Conservation (phyloP, 192 early-diverging fungal species). For the Linnemannia hyalina region DNA sequence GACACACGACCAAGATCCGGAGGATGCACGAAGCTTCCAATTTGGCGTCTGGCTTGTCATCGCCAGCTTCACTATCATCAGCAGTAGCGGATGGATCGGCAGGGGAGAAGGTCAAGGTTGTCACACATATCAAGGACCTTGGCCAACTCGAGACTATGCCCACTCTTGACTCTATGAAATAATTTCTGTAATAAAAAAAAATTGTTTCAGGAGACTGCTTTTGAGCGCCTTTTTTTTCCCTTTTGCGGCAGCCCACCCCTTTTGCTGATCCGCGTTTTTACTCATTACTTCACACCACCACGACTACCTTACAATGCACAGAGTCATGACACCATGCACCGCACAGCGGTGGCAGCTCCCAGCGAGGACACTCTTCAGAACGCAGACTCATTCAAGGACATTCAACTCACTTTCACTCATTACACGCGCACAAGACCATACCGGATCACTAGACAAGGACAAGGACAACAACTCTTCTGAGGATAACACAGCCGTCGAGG, state of each 20-base stretch:
- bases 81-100: background rate
- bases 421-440: slow-evolving; percentile 16
- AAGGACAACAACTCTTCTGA: background rate
- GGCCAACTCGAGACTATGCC: slow-evolving; percentile 34
- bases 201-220: background rate
- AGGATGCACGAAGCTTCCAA: slow-evolving; percentile 39
- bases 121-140: slow-evolving; percentile 50
- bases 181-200: too few relatives aligned
- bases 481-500: slow-evolving; percentile 22
- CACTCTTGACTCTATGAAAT: background rate
- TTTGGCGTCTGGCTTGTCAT: slow-evolving; percentile 10
- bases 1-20: slow-evolving; percentile 59
- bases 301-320: slow-evolving; percentile 11
- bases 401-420: slow-evolving; percentile 12
- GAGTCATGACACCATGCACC: background rate
- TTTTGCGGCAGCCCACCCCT: background rate
- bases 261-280: background rate
- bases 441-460: background rate
- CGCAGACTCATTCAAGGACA: background rate
- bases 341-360: background rate
- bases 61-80: slow-evolving; percentile 11
- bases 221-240: background rate
- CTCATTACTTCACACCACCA: background rate
- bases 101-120: slow-evolving; percentile 21
- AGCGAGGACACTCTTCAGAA: slow-evolving; percentile 1